Evolutionary conservation across 352 stramenopile species (phyloP).

Genomic region (Phytopythium aichiense): DNA sequence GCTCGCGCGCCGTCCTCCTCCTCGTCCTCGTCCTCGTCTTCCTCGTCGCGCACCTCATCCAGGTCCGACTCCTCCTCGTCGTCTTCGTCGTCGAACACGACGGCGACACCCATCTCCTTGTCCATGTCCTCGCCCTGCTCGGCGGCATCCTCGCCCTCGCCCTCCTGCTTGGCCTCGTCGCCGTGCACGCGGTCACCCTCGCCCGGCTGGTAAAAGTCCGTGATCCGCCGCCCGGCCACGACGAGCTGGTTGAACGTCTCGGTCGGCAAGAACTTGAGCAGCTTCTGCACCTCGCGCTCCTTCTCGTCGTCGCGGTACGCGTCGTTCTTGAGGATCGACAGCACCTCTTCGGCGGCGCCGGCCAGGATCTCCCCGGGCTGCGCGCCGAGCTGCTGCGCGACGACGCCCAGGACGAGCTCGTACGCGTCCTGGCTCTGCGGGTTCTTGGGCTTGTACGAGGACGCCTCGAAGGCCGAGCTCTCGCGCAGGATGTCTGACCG

Average conservation of each 20-base stretch:
- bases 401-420: slow-evolving; percentile 82
- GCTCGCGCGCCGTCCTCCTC: slow-evolving; percentile 27
- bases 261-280: slow-evolving; percentile 77
- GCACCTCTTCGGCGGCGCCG: slow-evolving; percentile 89
- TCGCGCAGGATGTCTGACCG: slow-evolving; percentile 66
- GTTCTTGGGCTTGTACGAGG: slow-evolving; percentile 88
- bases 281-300: slow-evolving; percentile 72
- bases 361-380: slow-evolving; percentile 90
- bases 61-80: slow-evolving; percentile 94
- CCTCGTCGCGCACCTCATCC: slow-evolving; percentile 80
- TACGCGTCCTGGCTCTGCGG: slow-evolving; percentile 85
- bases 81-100: slow-evolving; percentile 98
- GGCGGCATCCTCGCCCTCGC: slow-evolving; percentile 20
- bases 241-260: slow-evolving; percentile 84
- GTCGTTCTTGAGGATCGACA: slow-evolving; percentile 92
- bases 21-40: slow-evolving; percentile 50
- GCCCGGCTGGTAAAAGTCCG: slow-evolving; percentile 70
- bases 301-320: slow-evolving; percentile 83
- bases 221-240: slow-evolving; percentile 81
- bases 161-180: slow-evolving; percentile 15
- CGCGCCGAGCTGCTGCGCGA: slow-evolving; percentile 76
- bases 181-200: slow-evolving; percentile 23
- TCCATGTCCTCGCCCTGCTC: slow-evolving; percentile 79
- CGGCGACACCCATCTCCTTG: slow-evolving; percentile 97
- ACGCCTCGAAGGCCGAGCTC: slow-evolving; percentile 67